Percentiles rank a stretch among this genome's conserved stretches.
Conservation (phyloP, 257 asterid species). For the Ilex aquifolium region DNA sequence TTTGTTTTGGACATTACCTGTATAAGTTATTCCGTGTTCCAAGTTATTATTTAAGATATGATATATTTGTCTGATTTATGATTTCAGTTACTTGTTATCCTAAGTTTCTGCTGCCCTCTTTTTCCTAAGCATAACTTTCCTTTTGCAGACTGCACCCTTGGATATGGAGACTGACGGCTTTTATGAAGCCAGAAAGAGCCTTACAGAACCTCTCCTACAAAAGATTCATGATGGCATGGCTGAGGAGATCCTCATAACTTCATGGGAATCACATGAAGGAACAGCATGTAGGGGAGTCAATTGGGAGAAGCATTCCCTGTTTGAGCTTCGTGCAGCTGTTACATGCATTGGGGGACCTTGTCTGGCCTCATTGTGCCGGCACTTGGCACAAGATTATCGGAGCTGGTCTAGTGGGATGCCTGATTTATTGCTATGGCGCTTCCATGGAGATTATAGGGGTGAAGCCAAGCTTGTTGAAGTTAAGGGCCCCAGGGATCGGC, state of each 20-base stretch:
- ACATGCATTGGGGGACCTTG: slow-evolving; percentile 78
- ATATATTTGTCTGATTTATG: no score
- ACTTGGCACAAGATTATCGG: slow-evolving; percentile 83
- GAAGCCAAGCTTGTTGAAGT: slow-evolving; percentile 98
- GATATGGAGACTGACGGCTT: slow-evolving; percentile 84
- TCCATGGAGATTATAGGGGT: slow-evolving; percentile 60
- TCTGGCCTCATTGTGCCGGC: slow-evolving; percentile 68
- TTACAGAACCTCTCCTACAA: slow-evolving; percentile 54
- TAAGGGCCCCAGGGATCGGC: slow-evolving; percentile 87
- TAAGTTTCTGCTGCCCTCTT: no score
- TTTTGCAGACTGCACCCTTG: slow-evolving; percentile 80
- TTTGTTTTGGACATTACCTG: no score
- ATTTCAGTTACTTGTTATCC: no score
- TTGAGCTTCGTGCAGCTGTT: slow-evolving; percentile 68
- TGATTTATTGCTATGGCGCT: slow-evolving; percentile 86
- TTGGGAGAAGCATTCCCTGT: slow-evolving; percentile 76
- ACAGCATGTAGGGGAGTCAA: slow-evolving; percentile 80
- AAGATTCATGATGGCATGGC: slow-evolving; percentile 68
- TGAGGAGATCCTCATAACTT: slow-evolving; percentile 72
- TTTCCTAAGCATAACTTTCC: background rate
- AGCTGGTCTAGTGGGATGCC: slow-evolving; percentile 99
- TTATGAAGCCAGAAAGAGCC: slow-evolving; percentile 56
- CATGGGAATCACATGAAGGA: slow-evolving; percentile 66
- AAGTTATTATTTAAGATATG: no score
- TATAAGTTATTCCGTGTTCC: no score